Conservation (phyloP, 176 grass and related monocot genomes). For the Ensete glaucum region DNA sequence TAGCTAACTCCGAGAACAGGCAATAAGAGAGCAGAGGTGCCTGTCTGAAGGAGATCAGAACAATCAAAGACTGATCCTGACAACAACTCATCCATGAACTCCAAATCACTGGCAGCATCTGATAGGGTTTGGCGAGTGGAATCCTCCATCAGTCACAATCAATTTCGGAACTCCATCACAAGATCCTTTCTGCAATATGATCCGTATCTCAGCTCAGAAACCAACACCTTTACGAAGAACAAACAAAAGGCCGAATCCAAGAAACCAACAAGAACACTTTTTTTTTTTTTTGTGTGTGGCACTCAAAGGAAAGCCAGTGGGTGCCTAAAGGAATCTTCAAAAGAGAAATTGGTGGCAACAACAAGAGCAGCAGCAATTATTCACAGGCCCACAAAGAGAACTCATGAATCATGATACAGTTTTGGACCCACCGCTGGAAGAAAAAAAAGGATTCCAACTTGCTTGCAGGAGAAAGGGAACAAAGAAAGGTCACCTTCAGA, state of each 20-base stretch:
- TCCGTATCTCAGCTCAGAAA: neutral
- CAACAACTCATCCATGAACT: conserved; percentile 67
- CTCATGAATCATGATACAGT: neutral
- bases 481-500: conserved; percentile 12
- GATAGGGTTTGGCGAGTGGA: conserved; percentile 2
- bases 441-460: neutral
- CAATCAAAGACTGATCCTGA: conserved; percentile 37
- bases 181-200: conserved; percentile 7
- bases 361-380: neutral
- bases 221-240: too few relatives aligned
- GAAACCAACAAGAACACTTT: neutral
- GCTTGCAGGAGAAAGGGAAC: neutral
- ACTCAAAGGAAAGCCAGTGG: neutral
- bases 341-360: neutral
- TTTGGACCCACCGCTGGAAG: conserved; percentile 18
- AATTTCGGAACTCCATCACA: conserved; percentile 24
- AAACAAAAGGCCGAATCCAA: too few relatives aligned
- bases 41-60: conserved; percentile 25
- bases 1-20: conserved; percentile 15
- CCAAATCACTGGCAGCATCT: conserved; percentile 36
- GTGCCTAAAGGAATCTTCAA: neutral
- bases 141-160: conserved; percentile 27
- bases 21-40: conserved; percentile 4
- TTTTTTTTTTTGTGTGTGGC: neutral
- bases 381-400: neutral